Evolutionary conservation across 2,329 filamentous ascomycete species (phyloP).

Genomic region (Xylaria digitata): DNA sequence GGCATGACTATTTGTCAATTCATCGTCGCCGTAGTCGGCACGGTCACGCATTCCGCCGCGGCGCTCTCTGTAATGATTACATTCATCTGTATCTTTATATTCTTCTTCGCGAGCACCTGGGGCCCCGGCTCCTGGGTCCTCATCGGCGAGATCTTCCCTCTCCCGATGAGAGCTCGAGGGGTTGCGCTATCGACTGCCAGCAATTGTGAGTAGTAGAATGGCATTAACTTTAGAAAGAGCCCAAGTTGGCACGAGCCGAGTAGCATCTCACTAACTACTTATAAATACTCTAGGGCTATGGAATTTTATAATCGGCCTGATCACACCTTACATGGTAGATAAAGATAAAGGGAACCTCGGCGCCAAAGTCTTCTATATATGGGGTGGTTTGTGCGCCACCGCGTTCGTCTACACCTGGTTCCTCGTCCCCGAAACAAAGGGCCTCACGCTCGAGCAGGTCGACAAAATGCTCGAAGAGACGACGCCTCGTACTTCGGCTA

Average conservation of each 20-base stretch:
- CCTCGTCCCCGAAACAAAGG: conserved; percentile 80
- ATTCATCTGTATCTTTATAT: conserved; percentile 93
- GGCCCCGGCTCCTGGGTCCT: conserved; percentile 81
- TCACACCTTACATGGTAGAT: conserved; percentile 78
- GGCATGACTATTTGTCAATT: conserved; percentile 91
- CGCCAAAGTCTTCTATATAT: conserved; percentile 79
- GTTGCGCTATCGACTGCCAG: conserved; percentile 87
- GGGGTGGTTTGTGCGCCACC: conserved; percentile 73
- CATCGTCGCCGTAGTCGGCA: conserved; percentile 80
- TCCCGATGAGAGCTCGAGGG: conserved; percentile 88
- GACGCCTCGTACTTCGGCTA: conserved; percentile 78
- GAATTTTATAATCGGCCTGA: conserved; percentile 78
- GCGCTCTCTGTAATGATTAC: conserved; percentile 79
- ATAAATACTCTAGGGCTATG: conserved; percentile 65
- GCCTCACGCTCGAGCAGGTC: conserved; percentile 81
- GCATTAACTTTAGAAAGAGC: neutral
- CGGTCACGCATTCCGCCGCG: conserved; percentile 58
- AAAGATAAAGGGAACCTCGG: conserved; percentile 71
- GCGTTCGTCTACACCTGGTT: conserved; percentile 76
- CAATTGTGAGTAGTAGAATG: conserved; percentile 67
- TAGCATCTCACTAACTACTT: neutral
- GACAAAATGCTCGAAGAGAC: conserved; percentile 91
- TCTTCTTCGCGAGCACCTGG: conserved; percentile 92
- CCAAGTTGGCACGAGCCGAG: neutral
- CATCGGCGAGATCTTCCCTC: conserved; percentile 90